These are phyloP conservation scores for Actinomucor elegans DNA, from an alignment of 371 early-diverging fungal species.

Conservation along the genomic window DNA sequence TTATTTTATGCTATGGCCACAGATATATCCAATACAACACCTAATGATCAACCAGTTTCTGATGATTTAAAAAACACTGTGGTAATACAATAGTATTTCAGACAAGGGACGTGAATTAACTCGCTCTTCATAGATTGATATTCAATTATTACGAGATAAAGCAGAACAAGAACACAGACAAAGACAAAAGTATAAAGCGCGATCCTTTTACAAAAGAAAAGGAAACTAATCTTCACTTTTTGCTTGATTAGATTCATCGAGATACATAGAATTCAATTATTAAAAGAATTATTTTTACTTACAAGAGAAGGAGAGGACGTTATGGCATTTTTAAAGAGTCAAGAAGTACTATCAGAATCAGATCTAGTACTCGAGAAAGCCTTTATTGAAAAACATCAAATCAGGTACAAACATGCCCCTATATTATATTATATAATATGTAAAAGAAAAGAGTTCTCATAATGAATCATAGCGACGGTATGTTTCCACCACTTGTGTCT, in stretches of 20 bases:
- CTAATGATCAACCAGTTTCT: not conserved
- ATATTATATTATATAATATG: not conserved
- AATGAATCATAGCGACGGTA: not conserved
- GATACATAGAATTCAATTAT: conserved; percentile 16
- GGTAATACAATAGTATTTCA: not conserved
- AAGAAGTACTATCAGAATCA: conserved; percentile 8
- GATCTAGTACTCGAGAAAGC: conserved; percentile 21
- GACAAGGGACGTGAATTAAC: not conserved
- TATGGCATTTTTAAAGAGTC: conserved; percentile 24
- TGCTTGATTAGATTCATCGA: conserved; percentile 26
- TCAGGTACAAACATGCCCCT: conserved; percentile 10
- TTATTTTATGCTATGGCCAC: conserved; percentile 16
- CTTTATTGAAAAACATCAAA: conserved; percentile 25
- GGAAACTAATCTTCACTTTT: not conserved
- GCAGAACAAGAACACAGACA: conserved; percentile 28
- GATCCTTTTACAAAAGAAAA: not conserved
- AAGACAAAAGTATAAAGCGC: conserved; percentile 25
- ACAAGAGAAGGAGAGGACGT: conserved; percentile 22
- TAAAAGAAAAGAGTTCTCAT: no score
- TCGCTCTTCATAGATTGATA: conserved; percentile 11
- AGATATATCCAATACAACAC: conserved; percentile 2
- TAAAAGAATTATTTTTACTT: conserved; percentile 34
- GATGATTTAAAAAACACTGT: not conserved
- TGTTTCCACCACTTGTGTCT: not conserved
- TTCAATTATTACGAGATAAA: conserved; percentile 25